Conservation (phyloP, 2,329 filamentous ascomycete genomes). For the Dactylellina parvicollis region DNA sequence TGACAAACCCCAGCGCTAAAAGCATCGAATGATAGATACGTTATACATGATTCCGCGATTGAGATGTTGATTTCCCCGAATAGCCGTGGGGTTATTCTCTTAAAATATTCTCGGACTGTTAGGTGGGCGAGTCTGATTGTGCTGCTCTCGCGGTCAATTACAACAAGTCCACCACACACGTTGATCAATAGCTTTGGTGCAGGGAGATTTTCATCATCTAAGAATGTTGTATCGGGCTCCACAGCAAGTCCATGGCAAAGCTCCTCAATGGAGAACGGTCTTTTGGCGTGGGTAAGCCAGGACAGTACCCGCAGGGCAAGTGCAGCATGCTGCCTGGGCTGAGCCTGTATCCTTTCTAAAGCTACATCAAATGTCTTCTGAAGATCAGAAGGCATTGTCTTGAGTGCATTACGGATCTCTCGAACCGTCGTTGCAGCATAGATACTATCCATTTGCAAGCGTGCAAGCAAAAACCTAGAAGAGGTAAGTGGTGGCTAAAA, state of each 20-base stretch:
- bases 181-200: constrained; percentile 41
- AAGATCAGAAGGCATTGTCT: constrained; percentile 42
- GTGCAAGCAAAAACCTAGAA: constrained; percentile 30
- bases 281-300: constrained; percentile 35
- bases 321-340: constrained; percentile 35
- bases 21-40: constrained; percentile 22
- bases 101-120: constrained; percentile 42
- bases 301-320: constrained; percentile 22
- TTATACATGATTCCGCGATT: constrained; percentile 40
- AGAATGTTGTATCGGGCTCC: constrained; percentile 18
- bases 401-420: constrained; percentile 40
- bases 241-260: constrained; percentile 33
- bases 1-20: constrained; percentile 19
- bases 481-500: neutral
- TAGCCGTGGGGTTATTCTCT: constrained; percentile 9
- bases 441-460: constrained; percentile 35
- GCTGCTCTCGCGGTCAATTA: constrained; percentile 29
- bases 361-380: constrained; percentile 38
- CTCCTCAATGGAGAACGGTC: constrained; percentile 28
- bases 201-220: constrained; percentile 35
- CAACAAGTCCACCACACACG: constrained; percentile 35
- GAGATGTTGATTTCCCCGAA: constrained; percentile 25
- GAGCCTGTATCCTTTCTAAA: constrained; percentile 26
- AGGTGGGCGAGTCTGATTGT: constrained; percentile 31
- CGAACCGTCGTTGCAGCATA: constrained; percentile 31